Conservation (phyloP, 1,284 basidiomycete genomes). For the Peniophora sp. region DNA sequence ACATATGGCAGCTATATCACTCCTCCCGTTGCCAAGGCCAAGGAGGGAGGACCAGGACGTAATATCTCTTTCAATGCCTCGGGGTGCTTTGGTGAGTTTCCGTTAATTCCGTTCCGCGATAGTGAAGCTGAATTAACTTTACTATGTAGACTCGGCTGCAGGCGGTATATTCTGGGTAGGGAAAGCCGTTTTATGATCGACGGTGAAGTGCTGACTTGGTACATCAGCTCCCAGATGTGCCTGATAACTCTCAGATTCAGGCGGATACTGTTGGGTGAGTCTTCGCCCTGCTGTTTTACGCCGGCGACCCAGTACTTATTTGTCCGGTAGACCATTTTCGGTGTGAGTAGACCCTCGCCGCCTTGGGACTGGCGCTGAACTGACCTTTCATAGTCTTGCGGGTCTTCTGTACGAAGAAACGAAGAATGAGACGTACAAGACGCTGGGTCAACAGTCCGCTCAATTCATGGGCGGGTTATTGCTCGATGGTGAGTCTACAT, state of each 20-base stretch:
- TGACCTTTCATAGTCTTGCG: too few relatives aligned
- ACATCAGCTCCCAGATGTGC: conserved; percentile 1
- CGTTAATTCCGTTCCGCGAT: not conserved
- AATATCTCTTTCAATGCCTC: conserved; percentile 1
- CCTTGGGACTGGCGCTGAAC: too few relatives aligned
- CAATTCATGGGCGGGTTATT: too few relatives aligned
- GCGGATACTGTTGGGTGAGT: too few relatives aligned
- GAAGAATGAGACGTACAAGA: too few relatives aligned
- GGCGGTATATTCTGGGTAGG: conserved; percentile 6
- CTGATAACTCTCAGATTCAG: not conserved
- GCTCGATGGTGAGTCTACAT: too few relatives aligned
- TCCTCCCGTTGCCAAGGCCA: not conserved
- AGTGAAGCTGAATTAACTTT: not conserved
- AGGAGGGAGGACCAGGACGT: not conserved
- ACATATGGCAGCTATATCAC: not conserved
- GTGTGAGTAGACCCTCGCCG: too few relatives aligned
- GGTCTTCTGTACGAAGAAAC: too few relatives aligned
- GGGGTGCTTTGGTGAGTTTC: conserved; percentile 2
- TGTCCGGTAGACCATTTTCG: too few relatives aligned
- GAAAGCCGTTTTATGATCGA: not conserved
- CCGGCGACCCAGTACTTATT: too few relatives aligned
- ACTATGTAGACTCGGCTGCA: not conserved
- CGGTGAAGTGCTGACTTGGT: not conserved
- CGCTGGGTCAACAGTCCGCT: too few relatives aligned
- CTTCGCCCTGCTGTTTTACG: too few relatives aligned